These are phyloP conservation scores for Mrakia blollopis DNA, from an alignment of 768 basidiomycete species.

Conservation along the genomic window DNA sequence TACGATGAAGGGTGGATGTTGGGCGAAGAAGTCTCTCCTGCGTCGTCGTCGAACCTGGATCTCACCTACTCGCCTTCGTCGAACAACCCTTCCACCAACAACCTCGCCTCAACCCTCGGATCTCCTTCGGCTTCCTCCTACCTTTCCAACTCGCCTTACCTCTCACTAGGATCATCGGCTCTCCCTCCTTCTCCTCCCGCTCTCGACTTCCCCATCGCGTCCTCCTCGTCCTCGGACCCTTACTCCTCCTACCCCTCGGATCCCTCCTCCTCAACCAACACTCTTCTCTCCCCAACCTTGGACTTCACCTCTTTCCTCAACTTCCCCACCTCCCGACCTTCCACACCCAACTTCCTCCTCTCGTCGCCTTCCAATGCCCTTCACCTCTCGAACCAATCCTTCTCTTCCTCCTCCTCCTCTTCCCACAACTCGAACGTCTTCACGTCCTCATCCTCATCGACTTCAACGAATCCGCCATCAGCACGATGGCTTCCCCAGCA, in stretches of 20 bases:
- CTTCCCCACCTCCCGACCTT: background rate
- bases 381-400: background rate
- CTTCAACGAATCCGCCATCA: slow-evolving; percentile 26
- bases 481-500: slow-evolving; percentile 32
- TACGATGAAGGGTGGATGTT: background rate
- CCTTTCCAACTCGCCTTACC: background rate
- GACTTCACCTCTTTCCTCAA: slow-evolving; percentile 20
- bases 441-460: slow-evolving; percentile 6
- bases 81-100: background rate
- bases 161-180: slow-evolving; percentile 16
- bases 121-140: slow-evolving; percentile 3
- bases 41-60: slow-evolving; percentile 8
- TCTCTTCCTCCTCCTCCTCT: background rate
- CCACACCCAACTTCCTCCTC: slow-evolving; percentile 13
- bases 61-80: slow-evolving; percentile 7
- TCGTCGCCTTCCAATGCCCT: slow-evolving; percentile 13
- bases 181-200: slow-evolving; percentile 1
- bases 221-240: background rate
- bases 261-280: background rate
- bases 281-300: background rate
- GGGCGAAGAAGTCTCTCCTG: background rate
- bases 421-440: too few relatives aligned
- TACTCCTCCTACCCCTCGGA: background rate
- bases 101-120: background rate
- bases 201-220: background rate